Conservation (phyloP, 1,284 basidiomycete genomes). For the Boletellus sp. region DNA sequence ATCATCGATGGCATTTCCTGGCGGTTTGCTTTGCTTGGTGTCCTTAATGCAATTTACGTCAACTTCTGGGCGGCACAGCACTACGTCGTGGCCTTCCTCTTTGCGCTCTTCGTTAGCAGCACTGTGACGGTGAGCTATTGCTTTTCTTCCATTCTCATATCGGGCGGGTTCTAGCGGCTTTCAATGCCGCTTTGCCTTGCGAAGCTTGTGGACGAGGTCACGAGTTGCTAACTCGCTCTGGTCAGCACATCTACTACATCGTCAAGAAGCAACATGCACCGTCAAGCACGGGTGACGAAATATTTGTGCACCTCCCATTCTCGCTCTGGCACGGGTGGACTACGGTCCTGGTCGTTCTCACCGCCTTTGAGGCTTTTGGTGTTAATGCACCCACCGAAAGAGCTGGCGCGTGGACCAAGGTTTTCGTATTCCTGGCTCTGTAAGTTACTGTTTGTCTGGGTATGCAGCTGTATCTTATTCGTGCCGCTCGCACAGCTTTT, state of each 20-base stretch:
- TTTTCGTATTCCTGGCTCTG: slow-evolving; percentile 89
- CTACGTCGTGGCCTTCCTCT: slow-evolving; percentile 80
- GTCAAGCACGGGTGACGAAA: slow-evolving; percentile 65
- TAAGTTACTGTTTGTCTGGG: slow-evolving; percentile 33
- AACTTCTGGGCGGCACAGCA: slow-evolving; percentile 70
- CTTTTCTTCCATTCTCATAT: slow-evolving; percentile 13
- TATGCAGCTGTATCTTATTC: slow-evolving; percentile 6
- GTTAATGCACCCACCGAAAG: slow-evolving; percentile 61
- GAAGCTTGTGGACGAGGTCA: slow-evolving; percentile 7
- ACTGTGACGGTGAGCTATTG: slow-evolving; percentile 58
- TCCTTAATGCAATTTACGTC: slow-evolving; percentile 85
- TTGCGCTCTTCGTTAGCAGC: slow-evolving; percentile 81
- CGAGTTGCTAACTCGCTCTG: slow-evolving; percentile 13
- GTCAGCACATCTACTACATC: slow-evolving; percentile 84
- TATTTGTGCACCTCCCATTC: slow-evolving; percentile 84
- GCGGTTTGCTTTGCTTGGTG: slow-evolving; percentile 82
- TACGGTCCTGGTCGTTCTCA: slow-evolving; percentile 85
- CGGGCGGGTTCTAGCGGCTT: slow-evolving; percentile 1
- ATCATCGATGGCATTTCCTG: slow-evolving; percentile 86
- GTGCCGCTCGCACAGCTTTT: slow-evolving; percentile 52
- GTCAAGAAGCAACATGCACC: slow-evolving; percentile 82
- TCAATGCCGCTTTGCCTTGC: slow-evolving; percentile 5
- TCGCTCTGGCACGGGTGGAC: slow-evolving; percentile 95
- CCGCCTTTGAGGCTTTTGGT: slow-evolving; percentile 90
- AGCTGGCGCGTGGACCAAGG: slow-evolving; percentile 87